These are phyloP conservation scores for Fusarium penzigii DNA, from an alignment of 2,329 filamentous ascomycete species.

Conservation along the genomic window DNA sequence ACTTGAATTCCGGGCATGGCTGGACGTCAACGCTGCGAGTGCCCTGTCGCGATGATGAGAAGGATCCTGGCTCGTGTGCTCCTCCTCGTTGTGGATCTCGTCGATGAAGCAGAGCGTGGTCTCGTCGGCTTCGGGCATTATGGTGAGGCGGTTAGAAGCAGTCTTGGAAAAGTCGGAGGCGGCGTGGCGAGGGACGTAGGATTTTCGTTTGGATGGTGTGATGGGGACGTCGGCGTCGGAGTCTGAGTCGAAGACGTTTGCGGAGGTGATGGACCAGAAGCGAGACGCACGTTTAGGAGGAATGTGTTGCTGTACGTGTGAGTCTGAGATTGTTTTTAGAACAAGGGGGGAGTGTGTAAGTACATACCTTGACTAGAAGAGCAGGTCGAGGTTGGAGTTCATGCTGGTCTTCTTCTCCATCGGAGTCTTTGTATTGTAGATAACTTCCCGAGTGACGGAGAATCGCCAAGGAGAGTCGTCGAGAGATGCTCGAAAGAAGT, in stretches of 20 bases:
- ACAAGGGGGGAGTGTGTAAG: background rate
- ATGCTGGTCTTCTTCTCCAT: conserved; percentile 1
- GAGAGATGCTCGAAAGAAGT: conserved; percentile 12
- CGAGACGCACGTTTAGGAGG: conserved; percentile 22
- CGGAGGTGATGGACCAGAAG: conserved; percentile 24
- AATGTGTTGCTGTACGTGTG: background rate
- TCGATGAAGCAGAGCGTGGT: conserved; percentile 25
- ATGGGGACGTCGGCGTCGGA: conserved; percentile 4
- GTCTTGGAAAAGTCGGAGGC: conserved; percentile 32
- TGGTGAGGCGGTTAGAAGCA: conserved; percentile 16
- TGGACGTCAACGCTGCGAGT: conserved; percentile 15
- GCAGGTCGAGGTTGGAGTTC: conserved; percentile 3
- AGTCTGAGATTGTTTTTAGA: background rate
- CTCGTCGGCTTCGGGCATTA: conserved; percentile 22
- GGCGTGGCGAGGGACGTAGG: conserved; percentile 34
- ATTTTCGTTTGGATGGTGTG: conserved; percentile 10
- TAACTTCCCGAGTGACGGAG: conserved; percentile 9
- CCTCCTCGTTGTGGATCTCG: conserved; percentile 9
- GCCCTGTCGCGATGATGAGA: conserved; percentile 16
- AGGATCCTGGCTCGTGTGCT: conserved; percentile 14
- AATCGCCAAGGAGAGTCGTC: conserved; percentile 15
- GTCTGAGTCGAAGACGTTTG: conserved; percentile 18
- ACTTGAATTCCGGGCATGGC: conserved; percentile 1
- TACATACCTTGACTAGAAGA: conserved; percentile 7
- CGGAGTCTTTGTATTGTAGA: conserved; percentile 14